Evolutionary conservation across 2,329 filamentous ascomycete genomes (phyloP), one percentile per base, ranked within the genome.

Genomic region (Arthrobotrys conoides): DNA sequence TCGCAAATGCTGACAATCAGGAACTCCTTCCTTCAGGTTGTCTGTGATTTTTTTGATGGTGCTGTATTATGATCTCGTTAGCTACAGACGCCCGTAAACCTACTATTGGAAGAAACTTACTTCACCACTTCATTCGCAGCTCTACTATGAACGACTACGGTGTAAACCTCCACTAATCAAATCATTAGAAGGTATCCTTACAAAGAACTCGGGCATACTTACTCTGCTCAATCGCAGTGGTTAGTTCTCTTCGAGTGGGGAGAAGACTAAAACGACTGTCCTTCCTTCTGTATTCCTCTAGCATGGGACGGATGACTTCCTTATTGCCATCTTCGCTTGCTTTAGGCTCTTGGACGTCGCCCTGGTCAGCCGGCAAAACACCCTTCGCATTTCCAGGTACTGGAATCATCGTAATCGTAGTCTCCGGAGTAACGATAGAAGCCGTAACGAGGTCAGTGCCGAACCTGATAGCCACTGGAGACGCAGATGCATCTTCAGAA

Each of bases 81-180:
- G 30, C 48, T 76, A 36, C 79, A 51, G 6, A 76, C 71, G 73
- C 78, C 77, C 9, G 46, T 49, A 30, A 10, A 6, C 16, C 6
- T 55, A 9, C 6, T 4, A 18, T n/a, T 2, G 20, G 22, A 24
- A 27, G 59, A 41, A 6, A 87, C 89, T 84, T 86, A 94, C 92
- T 88, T 90, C 83, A 96, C 88, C 82, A 93, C 88, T 80, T 88
- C 87, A 84, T 92, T 93, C 81, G 92, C 91, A 81, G 88, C 87
- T 84, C 90, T 92, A 80, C 90, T 89, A 57, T 92, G 92, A 69
- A 92, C 88, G 82, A 91, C 88, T 63, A 93, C 91, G 80, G 93
- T 89, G 83, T 91, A 92, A 68, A 91, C 91, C 76, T 89, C 87
- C 63, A 91, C 87, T 79, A 89, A 51, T 12, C 12, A 36, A 30